Conservation (phyloP, 805 yeast genomes). For the Candida maltosa region DNA sequence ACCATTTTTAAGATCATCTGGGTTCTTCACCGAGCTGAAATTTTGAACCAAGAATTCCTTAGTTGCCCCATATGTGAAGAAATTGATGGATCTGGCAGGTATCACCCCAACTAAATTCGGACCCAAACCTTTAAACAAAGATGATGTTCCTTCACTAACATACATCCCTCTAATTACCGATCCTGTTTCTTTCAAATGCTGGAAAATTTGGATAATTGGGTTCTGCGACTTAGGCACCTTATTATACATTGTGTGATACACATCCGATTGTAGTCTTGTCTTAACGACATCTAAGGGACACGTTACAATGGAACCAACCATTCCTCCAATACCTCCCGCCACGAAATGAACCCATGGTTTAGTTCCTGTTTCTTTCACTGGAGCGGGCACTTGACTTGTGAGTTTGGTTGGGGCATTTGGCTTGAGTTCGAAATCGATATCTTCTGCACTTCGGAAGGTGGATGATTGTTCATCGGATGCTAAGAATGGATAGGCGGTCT, state of each 20-base stretch:
- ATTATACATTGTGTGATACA: slow-evolving; percentile 59
- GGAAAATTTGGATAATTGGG: slow-evolving; percentile 45
- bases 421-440: slow-evolving; percentile 13
- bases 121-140: slow-evolving; percentile 91
- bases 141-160: slow-evolving; percentile 73
- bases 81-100: slow-evolving; percentile 95
- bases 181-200: slow-evolving; percentile 82
- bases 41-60: slow-evolving; percentile 68
- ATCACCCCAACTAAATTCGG: slow-evolving; percentile 97
- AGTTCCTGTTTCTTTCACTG: slow-evolving; percentile 16
- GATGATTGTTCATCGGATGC: slow-evolving; percentile 74
- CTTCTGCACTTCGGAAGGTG: slow-evolving; percentile 40
- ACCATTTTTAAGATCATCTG: no score
- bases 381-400: background rate
- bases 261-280: slow-evolving; percentile 90
- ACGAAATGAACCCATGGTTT: slow-evolving; percentile 71
- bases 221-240: slow-evolving; percentile 37
- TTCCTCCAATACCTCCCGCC: slow-evolving; percentile 94
- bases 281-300: slow-evolving; percentile 96
- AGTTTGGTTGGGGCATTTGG: slow-evolving; percentile 1
- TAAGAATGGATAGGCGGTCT: slow-evolving; percentile 56
- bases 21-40: no score
- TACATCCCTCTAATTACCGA: slow-evolving; percentile 68
- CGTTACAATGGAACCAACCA: slow-evolving; percentile 94
- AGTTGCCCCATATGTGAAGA: slow-evolving; percentile 93